A percentile compares a stretch with the other conserved stretches of the same genome.
phyloP scores from a whole-genome alignment of 2,329 filamentous ascomycete species.

The Monosporascus sp. region DNA sequence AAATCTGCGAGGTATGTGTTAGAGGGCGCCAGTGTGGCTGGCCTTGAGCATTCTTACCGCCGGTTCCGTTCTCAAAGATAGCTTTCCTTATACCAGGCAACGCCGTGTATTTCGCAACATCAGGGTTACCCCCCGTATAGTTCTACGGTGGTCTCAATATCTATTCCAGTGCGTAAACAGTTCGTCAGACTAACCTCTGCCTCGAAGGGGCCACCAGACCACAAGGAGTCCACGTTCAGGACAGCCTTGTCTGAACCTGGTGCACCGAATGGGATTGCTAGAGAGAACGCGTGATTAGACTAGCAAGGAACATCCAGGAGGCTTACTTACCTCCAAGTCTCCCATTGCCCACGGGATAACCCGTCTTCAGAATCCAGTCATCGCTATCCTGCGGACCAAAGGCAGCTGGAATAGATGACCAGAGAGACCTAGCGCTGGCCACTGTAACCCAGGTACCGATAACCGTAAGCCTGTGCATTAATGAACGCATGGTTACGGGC shows the following conservation, averaged over 20 bases:
- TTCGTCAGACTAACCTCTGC: conserved; percentile 23
- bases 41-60: conserved; percentile 25
- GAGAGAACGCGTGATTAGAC: not conserved
- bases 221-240: conserved; percentile 45
- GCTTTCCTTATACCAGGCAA: conserved; percentile 38
- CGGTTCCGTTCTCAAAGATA: conserved; percentile 45
- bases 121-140: conserved; percentile 44
- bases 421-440: conserved; percentile 10
- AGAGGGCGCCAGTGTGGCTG: not conserved
- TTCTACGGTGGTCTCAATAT: conserved; percentile 18
- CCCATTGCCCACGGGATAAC: conserved; percentile 46
- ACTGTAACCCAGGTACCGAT: not conserved
- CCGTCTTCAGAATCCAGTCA: conserved; percentile 27
- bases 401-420: conserved; percentile 13
- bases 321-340: conserved; percentile 34
- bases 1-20: conserved; percentile 23
- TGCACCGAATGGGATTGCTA: conserved; percentile 38
- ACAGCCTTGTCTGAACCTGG: conserved; percentile 37
- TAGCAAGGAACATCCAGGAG: not conserved
- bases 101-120: conserved; percentile 24
- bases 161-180: not conserved
- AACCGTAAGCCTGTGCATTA: not conserved
- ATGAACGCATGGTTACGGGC: not conserved
- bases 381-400: conserved; percentile 11
- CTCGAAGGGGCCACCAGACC: conserved; percentile 47